A percentile compares a stretch with the other conserved stretches of the same genome.
Conservation (phyloP, 2,329 filamentous ascomycete genomes). For the Cladophialophora bantiana region DNA sequence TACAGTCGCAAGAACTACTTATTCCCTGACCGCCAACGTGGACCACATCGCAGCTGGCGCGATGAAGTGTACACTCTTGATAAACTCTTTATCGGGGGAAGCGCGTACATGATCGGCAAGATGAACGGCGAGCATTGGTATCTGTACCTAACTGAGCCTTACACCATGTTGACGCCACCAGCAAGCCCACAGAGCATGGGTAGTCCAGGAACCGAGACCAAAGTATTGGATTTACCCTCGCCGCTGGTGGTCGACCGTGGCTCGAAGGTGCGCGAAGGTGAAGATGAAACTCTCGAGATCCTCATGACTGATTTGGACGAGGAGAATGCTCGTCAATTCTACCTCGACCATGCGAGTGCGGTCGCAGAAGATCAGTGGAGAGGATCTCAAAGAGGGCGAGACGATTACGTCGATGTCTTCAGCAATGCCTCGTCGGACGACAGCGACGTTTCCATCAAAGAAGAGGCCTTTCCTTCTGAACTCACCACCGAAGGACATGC, state of each 20-base stretch:
- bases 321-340: conserved; percentile 71
- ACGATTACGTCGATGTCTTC: conserved; percentile 75
- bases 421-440: conserved; percentile 73
- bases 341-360: conserved; percentile 82
- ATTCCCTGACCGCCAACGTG: conserved; percentile 91
- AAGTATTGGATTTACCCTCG: conserved; percentile 62
- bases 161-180: conserved; percentile 79
- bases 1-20: conserved; percentile 99
- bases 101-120: conserved; percentile 99
- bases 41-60: conserved; percentile 96
- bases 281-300: conserved; percentile 65
- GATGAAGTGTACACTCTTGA: conserved; percentile 94
- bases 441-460: conserved; percentile 64
- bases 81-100: conserved; percentile 87
- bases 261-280: conserved; percentile 42
- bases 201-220: conserved; percentile 63
- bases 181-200: conserved; percentile 68
- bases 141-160: conserved; percentile 91
- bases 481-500: conserved; percentile 92
- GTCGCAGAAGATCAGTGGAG: conserved; percentile 84
- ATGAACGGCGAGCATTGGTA: conserved; percentile 99
- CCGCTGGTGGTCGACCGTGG: conserved; percentile 39
- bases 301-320: conserved; percentile 73
- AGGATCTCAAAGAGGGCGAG: conserved; percentile 69
- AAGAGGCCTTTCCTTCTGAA: conserved; percentile 70